A percentile compares a stretch with the other conserved stretches of the same genome.
These are phyloP conservation scores for Leccinum solheimii DNA, from an alignment of 1,284 basidiomycete genomes.

Conservation along the genomic window DNA sequence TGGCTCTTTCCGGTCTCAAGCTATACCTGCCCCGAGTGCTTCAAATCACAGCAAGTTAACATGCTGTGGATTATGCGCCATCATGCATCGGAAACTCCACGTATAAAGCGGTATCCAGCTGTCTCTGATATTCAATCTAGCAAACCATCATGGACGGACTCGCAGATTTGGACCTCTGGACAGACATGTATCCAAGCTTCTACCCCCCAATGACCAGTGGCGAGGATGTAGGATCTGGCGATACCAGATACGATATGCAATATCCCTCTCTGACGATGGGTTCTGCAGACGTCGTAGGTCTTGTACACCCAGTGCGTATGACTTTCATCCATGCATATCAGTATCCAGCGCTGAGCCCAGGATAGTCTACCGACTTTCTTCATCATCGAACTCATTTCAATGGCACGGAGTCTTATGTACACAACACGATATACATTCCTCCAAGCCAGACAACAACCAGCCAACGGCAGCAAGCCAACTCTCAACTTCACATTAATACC, in stretches of 20 bases:
- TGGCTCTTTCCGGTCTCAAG: not conserved
- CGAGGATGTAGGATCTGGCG: not conserved
- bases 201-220: not conserved
- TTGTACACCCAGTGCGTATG: constrained; percentile 18
- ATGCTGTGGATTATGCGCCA: constrained; percentile 25
- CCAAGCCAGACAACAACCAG: not conserved
- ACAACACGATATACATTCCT: not conserved
- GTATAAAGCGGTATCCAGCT: constrained; percentile 19
- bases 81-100: not conserved
- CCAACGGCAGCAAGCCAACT: constrained; percentile 11
- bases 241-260: not conserved
- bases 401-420: not conserved
- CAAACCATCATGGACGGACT: constrained; percentile 16
- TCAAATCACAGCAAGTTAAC: constrained; percentile 23
- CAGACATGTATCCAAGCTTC: constrained; percentile 8
- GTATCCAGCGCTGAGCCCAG: not conserved
- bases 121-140: not conserved
- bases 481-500: constrained; percentile 24
- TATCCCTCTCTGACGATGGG: not conserved
- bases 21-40: not conserved
- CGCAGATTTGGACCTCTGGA: constrained; percentile 7
- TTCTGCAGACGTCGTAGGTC: not conserved
- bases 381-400: not conserved
- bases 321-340: not conserved
- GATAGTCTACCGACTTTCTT: constrained; percentile 10